phyloP scores from a whole-genome alignment of 2,329 filamentous ascomycete genomes.

The Akanthomyces muscarius region DNA sequence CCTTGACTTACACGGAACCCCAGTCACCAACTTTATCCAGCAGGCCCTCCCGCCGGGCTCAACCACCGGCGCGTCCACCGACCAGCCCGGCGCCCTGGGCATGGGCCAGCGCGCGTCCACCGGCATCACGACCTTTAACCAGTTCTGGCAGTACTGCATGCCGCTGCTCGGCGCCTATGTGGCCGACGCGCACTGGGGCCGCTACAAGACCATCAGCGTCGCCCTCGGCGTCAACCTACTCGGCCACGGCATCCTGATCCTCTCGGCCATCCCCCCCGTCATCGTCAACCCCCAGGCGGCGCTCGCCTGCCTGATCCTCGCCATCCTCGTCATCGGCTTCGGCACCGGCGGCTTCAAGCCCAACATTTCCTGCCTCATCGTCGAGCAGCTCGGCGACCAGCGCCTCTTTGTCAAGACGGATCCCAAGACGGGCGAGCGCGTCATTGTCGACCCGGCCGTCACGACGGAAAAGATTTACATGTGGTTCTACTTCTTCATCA shows the following conservation, averaged over 20 bases:
- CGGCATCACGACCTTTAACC: constrained; percentile 45
- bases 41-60: constrained; percentile 53
- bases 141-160: constrained; percentile 59
- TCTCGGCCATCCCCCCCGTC: constrained; percentile 60
- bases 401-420: constrained; percentile 50
- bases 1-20: neutral
- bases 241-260: constrained; percentile 63
- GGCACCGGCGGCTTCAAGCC: constrained; percentile 74
- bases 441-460: constrained; percentile 61
- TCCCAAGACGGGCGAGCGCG: constrained; percentile 50
- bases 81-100: constrained; percentile 51
- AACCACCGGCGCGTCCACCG: constrained; percentile 45
- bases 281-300: constrained; percentile 53
- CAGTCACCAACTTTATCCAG: constrained; percentile 60
- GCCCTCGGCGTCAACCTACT: constrained; percentile 59
- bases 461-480: constrained; percentile 62
- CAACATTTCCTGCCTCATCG: constrained; percentile 65
- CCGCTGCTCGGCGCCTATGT: constrained; percentile 51
- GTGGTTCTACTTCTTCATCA: constrained; percentile 71
- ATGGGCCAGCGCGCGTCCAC: constrained; percentile 52
- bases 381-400: constrained; percentile 60
- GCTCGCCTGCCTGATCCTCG: constrained; percentile 61
- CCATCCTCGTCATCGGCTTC: constrained; percentile 47
- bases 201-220: constrained; percentile 63
- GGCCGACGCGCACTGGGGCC: constrained; percentile 58